A percentile compares a stretch with the other conserved stretches of the same genome.
phyloP scores from a whole-genome alignment of 1,284 basidiomycete species.

The Ceratobasidium sp. region DNA sequence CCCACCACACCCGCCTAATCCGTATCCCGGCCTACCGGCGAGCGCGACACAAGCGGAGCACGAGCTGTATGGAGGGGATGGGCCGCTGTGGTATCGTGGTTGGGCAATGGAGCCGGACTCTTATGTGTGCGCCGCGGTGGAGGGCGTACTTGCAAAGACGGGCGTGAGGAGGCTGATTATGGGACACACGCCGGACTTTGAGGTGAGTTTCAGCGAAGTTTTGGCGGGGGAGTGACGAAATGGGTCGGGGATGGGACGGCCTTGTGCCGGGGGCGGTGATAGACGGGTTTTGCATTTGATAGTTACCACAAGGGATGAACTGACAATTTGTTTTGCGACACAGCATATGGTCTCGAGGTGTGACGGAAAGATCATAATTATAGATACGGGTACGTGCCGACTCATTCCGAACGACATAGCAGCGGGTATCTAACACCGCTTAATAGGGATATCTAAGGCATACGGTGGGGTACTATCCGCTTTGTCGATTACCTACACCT shows the following conservation, averaged over 20 bases:
- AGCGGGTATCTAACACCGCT: background rate
- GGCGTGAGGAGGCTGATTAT: conserved; percentile 90
- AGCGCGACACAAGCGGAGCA: conserved; percentile 75
- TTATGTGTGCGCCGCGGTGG: conserved; percentile 77
- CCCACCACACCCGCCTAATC: conserved; percentile 82
- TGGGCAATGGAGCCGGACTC: conserved; percentile 83
- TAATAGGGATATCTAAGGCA: conserved; percentile 86
- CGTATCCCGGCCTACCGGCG: conserved; percentile 80
- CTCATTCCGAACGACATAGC: background rate
- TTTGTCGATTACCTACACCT: conserved; percentile 84
- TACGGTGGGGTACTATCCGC: conserved; percentile 93
- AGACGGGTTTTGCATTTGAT: background rate
- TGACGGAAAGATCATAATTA: conserved; percentile 88
- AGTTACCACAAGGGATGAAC: background rate
- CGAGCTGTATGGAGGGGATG: conserved; percentile 79
- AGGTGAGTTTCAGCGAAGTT: conserved; percentile 60
- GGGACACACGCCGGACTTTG: conserved; percentile 94
- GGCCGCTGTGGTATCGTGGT: conserved; percentile 91
- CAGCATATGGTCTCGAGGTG: conserved; percentile 85
- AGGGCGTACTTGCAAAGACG: conserved; percentile 75
- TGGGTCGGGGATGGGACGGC: background rate
- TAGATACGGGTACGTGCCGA: conserved; percentile 76
- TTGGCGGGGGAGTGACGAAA: background rate
- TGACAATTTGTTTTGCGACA: conserved; percentile 18
- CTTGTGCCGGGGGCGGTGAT: background rate